Evolutionary conservation across 2,329 filamentous ascomycete genomes (phyloP), one percentile per base, ranked within the genome.

Genomic region (Fusarium multiceps): DNA sequence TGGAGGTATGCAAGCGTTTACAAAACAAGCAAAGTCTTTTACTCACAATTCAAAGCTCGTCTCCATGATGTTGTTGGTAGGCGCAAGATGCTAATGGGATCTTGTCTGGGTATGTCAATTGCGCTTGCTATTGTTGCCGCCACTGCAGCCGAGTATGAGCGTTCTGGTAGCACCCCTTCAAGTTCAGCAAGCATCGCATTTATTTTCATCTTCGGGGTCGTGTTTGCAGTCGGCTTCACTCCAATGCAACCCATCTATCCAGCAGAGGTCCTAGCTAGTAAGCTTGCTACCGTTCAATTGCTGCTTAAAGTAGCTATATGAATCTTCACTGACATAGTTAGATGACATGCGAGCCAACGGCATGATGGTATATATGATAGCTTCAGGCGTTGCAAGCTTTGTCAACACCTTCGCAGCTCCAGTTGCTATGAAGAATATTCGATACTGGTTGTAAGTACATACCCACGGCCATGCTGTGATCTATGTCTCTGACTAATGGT

Each of bases 321-420:
- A 6, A 6, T 18, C 7, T 10, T 46, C 1, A 10, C 54, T 62
- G 4, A 62, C 55, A 4, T 2, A 14, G 13, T 0, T 11, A 63
- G 60, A 63, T 8, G 68, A 71, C n/a, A 72, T 72, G 69, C 55
- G 70, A 21, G 66, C 70, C 8, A 71, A 69, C 10, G 70, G 66
- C 1, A 71, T 71, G 68, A 69, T 69, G 68, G 12, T 71, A 3
- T 67, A 55, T 11, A 28, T 50, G 37, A 55, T 72, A n/a, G 60
- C 55, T 2, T 55, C 64, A 23, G 64, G 67, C 0, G 57, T 56
- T 9, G 69, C 67, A n/a, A 37, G 67, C 4, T 66, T 70, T 37
- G 60, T 72, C 28, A 72, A 70, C 41, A 70, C 64, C 4, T 72
- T 72, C 49, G 71, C 71, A 2, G 64, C 61, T 8, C 69, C 69